These are phyloP conservation scores for Colletotrichum salicis DNA, from an alignment of 2,329 filamentous ascomycete species.

Conservation along the genomic window DNA sequence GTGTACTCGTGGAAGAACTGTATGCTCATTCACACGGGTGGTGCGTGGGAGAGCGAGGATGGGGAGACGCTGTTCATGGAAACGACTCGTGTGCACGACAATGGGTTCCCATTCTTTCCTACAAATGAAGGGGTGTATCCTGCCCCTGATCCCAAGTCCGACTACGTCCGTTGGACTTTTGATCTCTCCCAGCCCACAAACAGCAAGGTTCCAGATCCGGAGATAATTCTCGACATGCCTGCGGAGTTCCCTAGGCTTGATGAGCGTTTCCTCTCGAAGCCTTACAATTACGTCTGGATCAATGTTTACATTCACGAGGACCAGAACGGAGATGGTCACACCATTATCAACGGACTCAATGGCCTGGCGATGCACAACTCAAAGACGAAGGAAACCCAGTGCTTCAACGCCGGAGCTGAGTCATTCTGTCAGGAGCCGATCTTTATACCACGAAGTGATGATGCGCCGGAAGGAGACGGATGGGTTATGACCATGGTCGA, in stretches of 20 bases:
- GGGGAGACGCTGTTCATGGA: constrained; percentile 12
- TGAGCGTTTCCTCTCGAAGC: constrained; percentile 52
- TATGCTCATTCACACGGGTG: constrained; percentile 32
- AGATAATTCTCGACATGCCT: constrained; percentile 48
- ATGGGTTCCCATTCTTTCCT: constrained; percentile 41
- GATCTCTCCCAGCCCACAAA: constrained; percentile 45
- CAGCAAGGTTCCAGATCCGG: constrained; percentile 42
- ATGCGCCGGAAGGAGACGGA: constrained; percentile 50
- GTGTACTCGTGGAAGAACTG: constrained; percentile 36
- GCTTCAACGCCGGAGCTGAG: constrained; percentile 43
- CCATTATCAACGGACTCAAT: constrained; percentile 18
- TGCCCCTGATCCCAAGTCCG: constrained; percentile 48
- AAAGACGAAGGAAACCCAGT: constrained; percentile 35
- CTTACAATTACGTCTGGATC: constrained; percentile 49
- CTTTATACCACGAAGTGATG: constrained; percentile 49
- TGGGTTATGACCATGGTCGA: constrained; percentile 48
- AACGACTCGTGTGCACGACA: constrained; percentile 41
- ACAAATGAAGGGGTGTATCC: constrained; percentile 35
- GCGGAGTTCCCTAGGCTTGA: constrained; percentile 57
- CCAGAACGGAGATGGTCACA: constrained; percentile 3
- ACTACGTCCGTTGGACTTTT: constrained; percentile 54
- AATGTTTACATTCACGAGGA: constrained; percentile 48
- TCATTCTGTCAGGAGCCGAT: constrained; percentile 53
- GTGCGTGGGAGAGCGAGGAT: constrained; percentile 37
- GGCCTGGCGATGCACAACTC: constrained; percentile 25